phyloP scores from a whole-genome alignment of 2,329 filamentous ascomycete species.

The Dactylella cylindrospora region DNA sequence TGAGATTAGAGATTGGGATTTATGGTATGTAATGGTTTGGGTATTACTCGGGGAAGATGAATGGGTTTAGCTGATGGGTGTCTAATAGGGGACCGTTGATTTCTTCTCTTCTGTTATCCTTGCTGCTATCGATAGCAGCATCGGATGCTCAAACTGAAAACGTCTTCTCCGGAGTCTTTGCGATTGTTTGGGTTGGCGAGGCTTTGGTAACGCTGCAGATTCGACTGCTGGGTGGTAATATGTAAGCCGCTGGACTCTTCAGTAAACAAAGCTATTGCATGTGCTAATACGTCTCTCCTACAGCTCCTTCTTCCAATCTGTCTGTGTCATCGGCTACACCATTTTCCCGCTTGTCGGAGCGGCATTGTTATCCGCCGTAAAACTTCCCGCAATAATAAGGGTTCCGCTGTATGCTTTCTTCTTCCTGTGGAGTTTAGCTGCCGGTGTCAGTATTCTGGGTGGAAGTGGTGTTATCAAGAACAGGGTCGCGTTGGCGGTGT shows the following conservation, averaged over 20 bases:
- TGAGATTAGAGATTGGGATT: conserved; percentile 77
- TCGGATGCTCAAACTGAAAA: conserved; percentile 76
- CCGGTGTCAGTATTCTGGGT: conserved; percentile 91
- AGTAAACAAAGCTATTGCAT: conserved; percentile 5
- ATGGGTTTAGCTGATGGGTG: conserved; percentile 7
- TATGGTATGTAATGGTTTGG: conserved; percentile 63
- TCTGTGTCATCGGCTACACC: conserved; percentile 98
- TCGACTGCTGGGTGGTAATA: conserved; percentile 91
- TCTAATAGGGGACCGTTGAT: conserved; percentile 77
- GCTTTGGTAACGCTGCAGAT: conserved; percentile 97
- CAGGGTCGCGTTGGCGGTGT: conserved; percentile 88
- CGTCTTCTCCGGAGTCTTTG: conserved; percentile 95
- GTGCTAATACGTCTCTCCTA: conserved; percentile 48
- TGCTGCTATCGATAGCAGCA: conserved; percentile 82
- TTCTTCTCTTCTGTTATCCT: conserved; percentile 84
- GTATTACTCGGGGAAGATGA: too few relatives aligned
- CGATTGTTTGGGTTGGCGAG: conserved; percentile 94
- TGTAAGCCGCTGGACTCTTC: conserved; percentile 64
- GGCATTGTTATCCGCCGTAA: conserved; percentile 79
- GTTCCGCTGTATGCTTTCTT: conserved; percentile 89
- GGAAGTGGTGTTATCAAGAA: conserved; percentile 96
- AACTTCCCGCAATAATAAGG: conserved; percentile 74
- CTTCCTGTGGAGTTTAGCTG: conserved; percentile 88
- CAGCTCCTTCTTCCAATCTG: conserved; percentile 94
- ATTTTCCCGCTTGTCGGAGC: conserved; percentile 96